Conservation (phyloP, 805 yeast species). For the Yueomyces sinensis region DNA sequence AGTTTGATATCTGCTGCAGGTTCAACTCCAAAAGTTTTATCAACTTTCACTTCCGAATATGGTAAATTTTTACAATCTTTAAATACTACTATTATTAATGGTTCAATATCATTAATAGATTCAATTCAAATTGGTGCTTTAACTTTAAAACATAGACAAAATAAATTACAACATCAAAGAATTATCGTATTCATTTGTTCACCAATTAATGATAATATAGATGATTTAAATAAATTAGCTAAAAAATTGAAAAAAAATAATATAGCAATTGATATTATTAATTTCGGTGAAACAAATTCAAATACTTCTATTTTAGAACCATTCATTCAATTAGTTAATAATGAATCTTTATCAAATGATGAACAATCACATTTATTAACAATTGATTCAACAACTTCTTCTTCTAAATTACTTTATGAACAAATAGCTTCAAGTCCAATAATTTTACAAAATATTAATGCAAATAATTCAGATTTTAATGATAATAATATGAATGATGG, state of each 20-base stretch:
- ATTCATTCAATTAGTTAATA: constrained; percentile 58
- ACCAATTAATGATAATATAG: constrained; percentile 59
- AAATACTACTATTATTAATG: constrained; percentile 64
- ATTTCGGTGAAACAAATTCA: constrained; percentile 76
- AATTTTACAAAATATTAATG: constrained; percentile 46
- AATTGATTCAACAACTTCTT: constrained; percentile 50
- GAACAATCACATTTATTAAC: constrained; percentile 75
- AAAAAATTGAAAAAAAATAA: constrained; percentile 88
- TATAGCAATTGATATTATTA: constrained; percentile 78
- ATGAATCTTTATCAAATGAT: constrained; percentile 30
- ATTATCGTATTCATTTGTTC: constrained; percentile 82
- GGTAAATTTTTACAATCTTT: constrained; percentile 78
- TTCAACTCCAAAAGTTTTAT: constrained; percentile 69
- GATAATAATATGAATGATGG: not conserved
- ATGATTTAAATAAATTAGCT: constrained; percentile 71
- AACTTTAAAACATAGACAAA: constrained; percentile 92
- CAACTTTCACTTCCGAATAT: constrained; percentile 75
- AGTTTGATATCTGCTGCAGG: constrained; percentile 89
- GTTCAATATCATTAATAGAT: constrained; percentile 54
- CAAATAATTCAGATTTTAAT: constrained; percentile 25
- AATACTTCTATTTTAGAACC: constrained; percentile 72
- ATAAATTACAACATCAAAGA: constrained; percentile 83
- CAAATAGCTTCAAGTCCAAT: constrained; percentile 66
- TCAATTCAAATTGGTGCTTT: constrained; percentile 88
- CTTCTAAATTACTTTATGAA: constrained; percentile 74